Evolutionary conservation across 2,329 filamentous ascomycete genomes (phyloP).

Genomic region (Sclerotiophoma versabilis): DNA sequence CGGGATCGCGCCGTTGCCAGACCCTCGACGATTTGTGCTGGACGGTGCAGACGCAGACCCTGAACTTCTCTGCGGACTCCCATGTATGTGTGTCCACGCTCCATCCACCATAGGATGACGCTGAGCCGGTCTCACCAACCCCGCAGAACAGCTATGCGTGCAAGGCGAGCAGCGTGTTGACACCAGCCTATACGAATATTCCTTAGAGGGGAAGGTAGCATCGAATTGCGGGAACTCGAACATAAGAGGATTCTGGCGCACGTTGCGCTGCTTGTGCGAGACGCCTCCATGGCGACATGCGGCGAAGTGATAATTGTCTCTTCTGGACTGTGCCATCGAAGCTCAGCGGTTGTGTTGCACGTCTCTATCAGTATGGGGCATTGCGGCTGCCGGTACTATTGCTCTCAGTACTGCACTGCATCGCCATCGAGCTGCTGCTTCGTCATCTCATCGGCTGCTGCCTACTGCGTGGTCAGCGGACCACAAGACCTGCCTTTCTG

Average conservation of each 20-base stretch:
- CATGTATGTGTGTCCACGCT: not conserved
- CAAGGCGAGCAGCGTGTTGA: conserved; percentile 1
- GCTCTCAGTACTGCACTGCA: conserved; percentile 10
- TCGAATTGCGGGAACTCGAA: not conserved
- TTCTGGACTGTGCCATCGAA: not conserved
- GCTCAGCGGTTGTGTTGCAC: conserved; percentile 3
- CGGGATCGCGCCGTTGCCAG: conserved; percentile 4
- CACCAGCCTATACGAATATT: not conserved
- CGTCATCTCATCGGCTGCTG: not conserved
- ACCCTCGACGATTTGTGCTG: conserved; percentile 5
- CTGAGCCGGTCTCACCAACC: conserved; percentile 3
- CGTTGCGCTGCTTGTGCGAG: conserved; percentile 1
- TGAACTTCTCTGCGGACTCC: conserved; percentile 1
- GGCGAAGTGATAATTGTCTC: not conserved
- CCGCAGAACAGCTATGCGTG: not conserved
- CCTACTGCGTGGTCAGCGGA: conserved; percentile 1
- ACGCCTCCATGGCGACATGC: not conserved
- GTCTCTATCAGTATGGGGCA: not conserved
- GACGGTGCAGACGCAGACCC: conserved; percentile 8
- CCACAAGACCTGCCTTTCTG: conserved; percentile 2
- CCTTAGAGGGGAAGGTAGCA: conserved; percentile 3
- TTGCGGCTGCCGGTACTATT: conserved; percentile 2
- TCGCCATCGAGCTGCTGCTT: conserved; percentile 6
- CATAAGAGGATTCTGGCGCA: not conserved
- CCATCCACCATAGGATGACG: not conserved